These are phyloP conservation scores for Ceratobasidium sp. DNA, from an alignment of 1,284 basidiomycete genomes.

Conservation along the genomic window DNA sequence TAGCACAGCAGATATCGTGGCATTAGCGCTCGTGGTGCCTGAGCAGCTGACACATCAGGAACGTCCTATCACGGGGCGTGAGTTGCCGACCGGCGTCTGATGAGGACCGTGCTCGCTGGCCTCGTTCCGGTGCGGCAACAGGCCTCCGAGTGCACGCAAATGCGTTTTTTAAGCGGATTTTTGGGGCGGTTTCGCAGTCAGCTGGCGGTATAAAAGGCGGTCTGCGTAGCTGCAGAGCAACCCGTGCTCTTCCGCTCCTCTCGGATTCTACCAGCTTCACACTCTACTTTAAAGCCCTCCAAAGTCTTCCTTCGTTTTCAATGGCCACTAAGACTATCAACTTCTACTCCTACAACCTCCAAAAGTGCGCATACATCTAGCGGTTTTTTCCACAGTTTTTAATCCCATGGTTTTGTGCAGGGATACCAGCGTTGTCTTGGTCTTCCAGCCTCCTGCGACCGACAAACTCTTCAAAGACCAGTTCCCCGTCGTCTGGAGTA, in stretches of 20 bases:
- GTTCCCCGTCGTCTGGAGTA: constrained; percentile 32
- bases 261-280: not conserved
- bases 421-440: constrained; percentile 17
- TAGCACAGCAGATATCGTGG: too few relatives aligned
- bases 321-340: constrained; percentile 24
- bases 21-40: not conserved
- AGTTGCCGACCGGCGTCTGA: not conserved
- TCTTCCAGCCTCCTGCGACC: constrained; percentile 22
- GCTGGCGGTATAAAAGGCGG: not conserved
- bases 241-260: not conserved
- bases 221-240: not conserved
- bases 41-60: not conserved
- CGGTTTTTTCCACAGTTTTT: not conserved
- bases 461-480: constrained; percentile 11
- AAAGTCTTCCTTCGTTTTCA: not conserved
- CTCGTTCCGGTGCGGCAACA: not conserved
- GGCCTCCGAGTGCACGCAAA: not conserved
- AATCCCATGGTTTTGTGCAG: not conserved
- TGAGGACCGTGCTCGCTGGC: not conserved
- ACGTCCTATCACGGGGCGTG: not conserved
- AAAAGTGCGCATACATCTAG: not conserved
- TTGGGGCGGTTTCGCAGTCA: not conserved
- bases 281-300: not conserved
- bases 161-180: too few relatives aligned
- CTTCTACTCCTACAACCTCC: constrained; percentile 9